Evolutionary conservation across 2,329 filamentous ascomycete genomes (phyloP), one percentile per base, ranked within the genome.

Genomic region (Aspergillus pseudoterreus): DNA sequence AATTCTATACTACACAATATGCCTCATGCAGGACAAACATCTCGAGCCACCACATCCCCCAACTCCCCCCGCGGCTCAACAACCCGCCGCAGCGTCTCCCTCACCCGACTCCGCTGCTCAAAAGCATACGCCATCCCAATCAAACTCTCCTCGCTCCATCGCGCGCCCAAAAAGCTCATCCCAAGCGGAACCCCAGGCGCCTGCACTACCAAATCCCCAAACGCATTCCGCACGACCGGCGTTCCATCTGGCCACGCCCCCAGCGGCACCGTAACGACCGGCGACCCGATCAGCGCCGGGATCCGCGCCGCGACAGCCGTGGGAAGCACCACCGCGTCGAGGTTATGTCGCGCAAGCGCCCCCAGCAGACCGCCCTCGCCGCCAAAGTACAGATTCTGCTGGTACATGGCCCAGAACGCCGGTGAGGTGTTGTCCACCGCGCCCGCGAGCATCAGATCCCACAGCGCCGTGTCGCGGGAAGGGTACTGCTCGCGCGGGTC

Each of bases 91-190:
- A 80, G 68, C 53, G 72, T 74, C 38, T 67, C 59, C 45, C 82
- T 70, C 10, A 76, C 71, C 60, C 70, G 66, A 2, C 78, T 85
- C 56, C 75, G 71, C 71, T 86, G 82, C 72, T 90, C 86, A 67
- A 83, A 87, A 4, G 82, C 84, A 72, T 85, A 88, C 6, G 84
- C 86, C 62, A 84, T 78, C 0, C 80, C 81, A 51, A 89, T 81
- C 57, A 90, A 61, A 27, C 68, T 75, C 59, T 79, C 80, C 65
- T 89, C 86, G 33, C 75, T 80, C 72, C 81, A 89, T 45, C 75
- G 76, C 2, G 68, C 67, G 0, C 84, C 86, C 43, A 87, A 70
- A 59, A 88, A 88, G 6, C 76, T 76, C 10, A 89, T 68, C 0
- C 86, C 86, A 60, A 87, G 85, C 19, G 76, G 76, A 21, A 82